These are phyloP conservation scores for Achlya hypogyna DNA, from an alignment of 352 stramenopile genomes.

Conservation along the genomic window DNA sequence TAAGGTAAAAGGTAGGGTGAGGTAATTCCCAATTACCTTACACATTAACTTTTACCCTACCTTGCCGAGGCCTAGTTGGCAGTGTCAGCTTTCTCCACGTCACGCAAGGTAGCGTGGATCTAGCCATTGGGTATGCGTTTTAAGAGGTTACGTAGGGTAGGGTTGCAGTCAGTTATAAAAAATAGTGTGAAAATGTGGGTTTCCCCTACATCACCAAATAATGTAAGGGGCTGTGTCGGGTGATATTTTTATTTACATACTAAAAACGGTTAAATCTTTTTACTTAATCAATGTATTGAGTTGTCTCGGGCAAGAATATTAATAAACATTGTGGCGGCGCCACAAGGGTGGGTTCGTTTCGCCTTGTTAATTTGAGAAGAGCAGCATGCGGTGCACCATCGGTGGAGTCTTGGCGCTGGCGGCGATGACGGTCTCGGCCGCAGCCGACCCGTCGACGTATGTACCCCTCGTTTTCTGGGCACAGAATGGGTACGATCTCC, in stretches of 20 bases:
- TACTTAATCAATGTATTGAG: neutral
- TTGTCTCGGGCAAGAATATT: neutral
- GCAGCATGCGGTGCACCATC: slow-evolving; percentile 15
- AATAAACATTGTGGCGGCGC: neutral
- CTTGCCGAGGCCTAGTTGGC: too few species aligned
- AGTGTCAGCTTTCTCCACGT: too few species aligned
- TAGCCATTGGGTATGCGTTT: neutral
- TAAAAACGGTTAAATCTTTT: neutral
- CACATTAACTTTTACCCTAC: too few species aligned
- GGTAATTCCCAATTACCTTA: too few species aligned
- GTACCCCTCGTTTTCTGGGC: slow-evolving; percentile 13
- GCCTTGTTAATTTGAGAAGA: neutral
- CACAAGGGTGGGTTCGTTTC: neutral
- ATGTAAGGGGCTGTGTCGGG: neutral
- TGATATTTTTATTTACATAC: neutral
- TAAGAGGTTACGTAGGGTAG: neutral
- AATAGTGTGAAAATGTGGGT: neutral
- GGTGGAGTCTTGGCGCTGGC: slow-evolving; percentile 2
- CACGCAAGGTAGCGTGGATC: too few species aligned
- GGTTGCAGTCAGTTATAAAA: slow-evolving; percentile 1
- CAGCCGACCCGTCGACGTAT: neutral
- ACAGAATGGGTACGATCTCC: slow-evolving; percentile 1
- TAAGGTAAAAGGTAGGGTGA: too few species aligned
- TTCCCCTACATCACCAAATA: neutral
- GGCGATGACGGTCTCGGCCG: neutral